Evolutionary conservation across 331 rosid species (phyloP).

Genomic region (Pyracantha coccinea): DNA sequence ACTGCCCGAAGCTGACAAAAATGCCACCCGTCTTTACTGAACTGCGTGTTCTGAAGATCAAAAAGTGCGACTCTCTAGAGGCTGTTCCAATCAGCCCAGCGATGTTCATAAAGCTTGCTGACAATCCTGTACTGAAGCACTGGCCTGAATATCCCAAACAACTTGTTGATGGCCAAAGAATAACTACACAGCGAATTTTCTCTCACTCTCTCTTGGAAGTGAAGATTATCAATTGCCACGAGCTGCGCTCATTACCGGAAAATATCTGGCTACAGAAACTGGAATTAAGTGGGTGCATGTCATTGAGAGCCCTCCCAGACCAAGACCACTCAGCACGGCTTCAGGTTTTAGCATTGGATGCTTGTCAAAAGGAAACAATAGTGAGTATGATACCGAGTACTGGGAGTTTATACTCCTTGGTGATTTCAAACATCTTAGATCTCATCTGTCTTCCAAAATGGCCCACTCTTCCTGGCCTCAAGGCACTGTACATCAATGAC

Average conservation of each 20-base stretch:
- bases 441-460: slow-evolving; percentile 3
- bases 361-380: neutral
- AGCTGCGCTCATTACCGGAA: neutral
- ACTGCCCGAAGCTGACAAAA: slow-evolving; percentile 3
- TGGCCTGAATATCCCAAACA: too few species aligned
- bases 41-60: neutral
- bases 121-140: slow-evolving; percentile 11
- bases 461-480: neutral
- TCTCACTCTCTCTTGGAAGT: neutral
- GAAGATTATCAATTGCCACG: slow-evolving; percentile 2
- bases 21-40: neutral
- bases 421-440: slow-evolving; percentile 8
- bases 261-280: neutral
- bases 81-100: neutral
- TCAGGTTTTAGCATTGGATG: slow-evolving; percentile 2
- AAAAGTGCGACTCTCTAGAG: neutral
- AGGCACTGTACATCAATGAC: slow-evolving; percentile 2
- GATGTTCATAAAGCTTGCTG: neutral
- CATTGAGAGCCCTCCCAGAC: neutral
- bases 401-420: neutral
- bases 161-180: neutral
- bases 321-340: neutral
- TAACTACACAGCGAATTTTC: neutral
- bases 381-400: neutral
- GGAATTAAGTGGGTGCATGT: slow-evolving; percentile 9